Percentiles rank a stretch among this genome's conserved stretches.
Evolutionary conservation across 805 yeast species (phyloP).

Genomic region (Teunomyces panamensis): DNA sequence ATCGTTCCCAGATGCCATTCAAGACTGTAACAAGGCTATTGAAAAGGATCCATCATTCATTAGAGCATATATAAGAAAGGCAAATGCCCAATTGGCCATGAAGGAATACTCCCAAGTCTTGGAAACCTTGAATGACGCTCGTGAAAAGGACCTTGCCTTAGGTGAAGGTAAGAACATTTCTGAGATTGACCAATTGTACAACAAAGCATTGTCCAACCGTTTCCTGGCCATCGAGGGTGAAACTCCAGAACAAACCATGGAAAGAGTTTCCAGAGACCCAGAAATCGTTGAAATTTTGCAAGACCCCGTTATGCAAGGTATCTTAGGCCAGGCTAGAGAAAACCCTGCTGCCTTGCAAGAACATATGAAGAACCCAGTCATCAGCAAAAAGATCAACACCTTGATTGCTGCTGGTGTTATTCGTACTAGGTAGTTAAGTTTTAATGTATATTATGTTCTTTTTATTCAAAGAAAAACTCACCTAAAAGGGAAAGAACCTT

Average conservation of each 20-base stretch:
- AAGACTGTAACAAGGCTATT: slow-evolving; percentile 89
- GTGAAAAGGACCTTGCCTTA: slow-evolving; percentile 65
- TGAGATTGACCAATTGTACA: slow-evolving; percentile 80
- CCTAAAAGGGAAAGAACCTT: neutral
- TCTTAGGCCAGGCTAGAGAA: slow-evolving; percentile 87
- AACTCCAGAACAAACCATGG: slow-evolving; percentile 91
- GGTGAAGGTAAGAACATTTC: slow-evolving; percentile 53
- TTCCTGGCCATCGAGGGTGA: slow-evolving; percentile 83
- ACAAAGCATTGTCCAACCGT: slow-evolving; percentile 75
- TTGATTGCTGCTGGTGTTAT: slow-evolving; percentile 96
- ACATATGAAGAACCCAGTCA: slow-evolving; percentile 96
- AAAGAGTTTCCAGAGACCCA: slow-evolving; percentile 89
- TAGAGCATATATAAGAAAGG: slow-evolving; percentile 96
- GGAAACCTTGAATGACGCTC: slow-evolving; percentile 78
- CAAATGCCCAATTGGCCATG: slow-evolving; percentile 88
- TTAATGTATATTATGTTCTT: slow-evolving; percentile 2
- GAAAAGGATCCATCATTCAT: slow-evolving; percentile 83
- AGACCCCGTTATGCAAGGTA: slow-evolving; percentile 95
- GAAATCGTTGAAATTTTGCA: slow-evolving; percentile 85
- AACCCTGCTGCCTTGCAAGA: slow-evolving; percentile 97
- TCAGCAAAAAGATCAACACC: slow-evolving; percentile 80
- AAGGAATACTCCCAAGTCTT: slow-evolving; percentile 79
- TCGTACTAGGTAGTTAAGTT: slow-evolving; percentile 63
- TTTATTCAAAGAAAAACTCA: neutral
- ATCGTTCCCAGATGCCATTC: slow-evolving; percentile 96